These are phyloP conservation scores for Cordyceps cateniannulata DNA, from an alignment of 2,329 filamentous ascomycete genomes.

Conservation along the genomic window DNA sequence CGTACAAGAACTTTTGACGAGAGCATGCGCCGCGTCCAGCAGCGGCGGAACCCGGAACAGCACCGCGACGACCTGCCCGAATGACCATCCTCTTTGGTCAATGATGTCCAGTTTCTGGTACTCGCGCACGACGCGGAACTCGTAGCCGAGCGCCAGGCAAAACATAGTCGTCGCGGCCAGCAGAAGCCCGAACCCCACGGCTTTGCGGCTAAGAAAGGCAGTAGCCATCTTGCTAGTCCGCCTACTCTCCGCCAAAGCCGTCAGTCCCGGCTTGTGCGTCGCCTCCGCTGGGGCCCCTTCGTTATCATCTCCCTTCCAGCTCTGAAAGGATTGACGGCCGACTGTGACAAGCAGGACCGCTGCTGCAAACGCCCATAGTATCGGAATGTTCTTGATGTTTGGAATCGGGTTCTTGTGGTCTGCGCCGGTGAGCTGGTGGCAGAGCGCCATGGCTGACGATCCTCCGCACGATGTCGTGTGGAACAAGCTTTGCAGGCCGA, in stretches of 20 bases:
- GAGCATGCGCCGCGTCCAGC: not conserved
- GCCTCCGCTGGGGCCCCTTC: not conserved
- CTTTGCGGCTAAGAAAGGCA: not conserved
- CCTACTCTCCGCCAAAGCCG: not conserved
- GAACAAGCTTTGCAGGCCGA: not conserved
- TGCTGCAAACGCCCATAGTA: not conserved
- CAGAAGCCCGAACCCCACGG: not conserved
- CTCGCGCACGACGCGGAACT: not conserved
- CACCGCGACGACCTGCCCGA: not conserved
- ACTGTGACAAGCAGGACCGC: not conserved
- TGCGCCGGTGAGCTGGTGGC: conserved; percentile 1
- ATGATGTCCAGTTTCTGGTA: conserved; percentile 10
- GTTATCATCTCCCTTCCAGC: not conserved
- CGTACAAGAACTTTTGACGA: not conserved
- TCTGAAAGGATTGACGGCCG: not conserved
- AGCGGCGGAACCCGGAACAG: not conserved
- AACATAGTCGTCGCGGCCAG: too few species aligned
- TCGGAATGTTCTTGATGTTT: not conserved
- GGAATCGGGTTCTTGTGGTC: not conserved
- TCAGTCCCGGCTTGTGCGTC: not conserved
- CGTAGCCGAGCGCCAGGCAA: not conserved
- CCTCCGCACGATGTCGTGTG: conserved; percentile 1
- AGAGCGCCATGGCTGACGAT: not conserved
- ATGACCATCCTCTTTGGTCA: not conserved
- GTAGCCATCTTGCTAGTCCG: not conserved